Percentiles rank a stretch among this genome's conserved stretches.
Conservation (phyloP, 2,329 filamentous ascomycete genomes). For the Fusarium nisikadoi region DNA sequence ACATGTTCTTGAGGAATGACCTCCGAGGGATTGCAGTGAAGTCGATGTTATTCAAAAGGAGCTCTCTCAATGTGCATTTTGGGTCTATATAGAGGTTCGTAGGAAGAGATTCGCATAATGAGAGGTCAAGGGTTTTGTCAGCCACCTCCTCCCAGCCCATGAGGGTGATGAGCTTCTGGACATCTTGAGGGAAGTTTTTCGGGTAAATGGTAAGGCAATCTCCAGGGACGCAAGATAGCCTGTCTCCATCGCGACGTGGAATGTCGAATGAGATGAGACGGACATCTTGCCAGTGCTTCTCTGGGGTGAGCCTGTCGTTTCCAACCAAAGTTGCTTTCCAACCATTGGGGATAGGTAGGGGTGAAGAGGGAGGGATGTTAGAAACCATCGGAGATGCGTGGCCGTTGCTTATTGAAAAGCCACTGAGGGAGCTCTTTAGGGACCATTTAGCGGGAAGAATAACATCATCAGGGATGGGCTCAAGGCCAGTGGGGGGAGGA, state of each 20-base stretch:
- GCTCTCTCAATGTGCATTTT: slow-evolving; percentile 72
- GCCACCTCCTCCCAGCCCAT: slow-evolving; percentile 83
- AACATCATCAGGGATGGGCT: slow-evolving; percentile 78
- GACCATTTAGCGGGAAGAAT: slow-evolving; percentile 79
- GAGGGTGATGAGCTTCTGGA: slow-evolving; percentile 78
- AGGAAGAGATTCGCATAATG: slow-evolving; percentile 47
- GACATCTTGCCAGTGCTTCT: slow-evolving; percentile 91
- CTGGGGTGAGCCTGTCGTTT: slow-evolving; percentile 81
- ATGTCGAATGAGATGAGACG: slow-evolving; percentile 76
- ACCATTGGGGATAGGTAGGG: slow-evolving; percentile 67
- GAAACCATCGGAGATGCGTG: slow-evolving; percentile 14
- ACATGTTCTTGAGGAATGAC: slow-evolving; percentile 83
- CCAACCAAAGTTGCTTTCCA: slow-evolving; percentile 66
- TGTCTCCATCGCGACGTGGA: slow-evolving; percentile 36
- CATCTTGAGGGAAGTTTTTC: slow-evolving; percentile 86
- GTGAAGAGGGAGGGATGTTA: slow-evolving; percentile 45
- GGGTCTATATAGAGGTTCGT: slow-evolving; percentile 51
- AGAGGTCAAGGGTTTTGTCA: slow-evolving; percentile 72
- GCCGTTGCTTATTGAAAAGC: slow-evolving; percentile 14
- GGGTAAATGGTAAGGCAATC: slow-evolving; percentile 86
- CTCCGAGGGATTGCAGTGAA: slow-evolving; percentile 89
- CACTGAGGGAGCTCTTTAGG: slow-evolving; percentile 36
- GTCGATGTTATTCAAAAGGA: slow-evolving; percentile 87
- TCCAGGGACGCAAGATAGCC: slow-evolving; percentile 69
- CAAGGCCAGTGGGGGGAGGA: slow-evolving; percentile 73